Evolutionary conservation across 257 asterid species (phyloP), one percentile per base, ranked within the genome.

Genomic region (Solanum appendiculatum): DNA sequence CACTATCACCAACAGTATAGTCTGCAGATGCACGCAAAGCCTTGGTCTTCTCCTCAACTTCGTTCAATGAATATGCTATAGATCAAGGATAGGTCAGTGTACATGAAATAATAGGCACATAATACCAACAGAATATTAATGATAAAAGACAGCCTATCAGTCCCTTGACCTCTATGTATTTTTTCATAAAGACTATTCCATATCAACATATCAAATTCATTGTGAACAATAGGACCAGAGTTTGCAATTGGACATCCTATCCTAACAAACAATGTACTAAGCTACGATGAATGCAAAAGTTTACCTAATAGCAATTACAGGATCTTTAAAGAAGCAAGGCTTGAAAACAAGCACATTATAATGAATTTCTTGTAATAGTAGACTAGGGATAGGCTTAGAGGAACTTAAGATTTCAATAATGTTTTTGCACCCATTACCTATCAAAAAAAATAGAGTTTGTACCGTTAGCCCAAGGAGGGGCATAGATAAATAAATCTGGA

Each of bases 31-130:
- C 88, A 44, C 94, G 95, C 83, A 94, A 87, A 86, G 87, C 87
- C 93, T 92, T 93, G 14, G 93, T 89, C 90, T 90, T 95, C 91
- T 91, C 89, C 84, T 89, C 96, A 86, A 94, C 88, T 88, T 95
- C 98, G 18, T 93, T 93, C 90, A 86, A 58, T 18, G 97, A 85
- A 91, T 92, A 93, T 40, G 96, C 98, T 94, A 94, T 91, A 88
- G 63, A 87, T 25, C 27, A 16, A 29, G 66, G 12, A 80, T 29
- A 46, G n/a, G 85, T 80, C 68, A 46, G 84, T 9, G 18, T 58
- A 51, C 31, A 1, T 1, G 25, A 21, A 87, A 80, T 11, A 33
- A 46, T 80, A 46, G 16, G 42, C 85, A 18, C 40, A 27, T 48
- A 29, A 80, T 46, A 48, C 85, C 64, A 80, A 80, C 42, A 48